Conservation (phyloP, 2,329 filamentous ascomycete genomes). For the Verticillium albo-atrum region DNA sequence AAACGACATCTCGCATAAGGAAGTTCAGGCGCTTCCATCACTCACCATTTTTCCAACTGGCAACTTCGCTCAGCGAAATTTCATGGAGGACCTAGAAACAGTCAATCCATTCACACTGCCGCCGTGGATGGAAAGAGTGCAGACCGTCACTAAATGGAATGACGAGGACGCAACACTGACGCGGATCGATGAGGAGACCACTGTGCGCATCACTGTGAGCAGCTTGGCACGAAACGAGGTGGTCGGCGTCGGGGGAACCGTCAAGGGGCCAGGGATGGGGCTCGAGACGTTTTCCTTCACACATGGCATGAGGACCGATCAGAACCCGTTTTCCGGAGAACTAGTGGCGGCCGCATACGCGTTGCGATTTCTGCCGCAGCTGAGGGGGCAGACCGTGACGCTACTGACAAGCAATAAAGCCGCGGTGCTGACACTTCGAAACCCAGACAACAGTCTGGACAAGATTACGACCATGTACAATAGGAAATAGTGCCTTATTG, state of each 20-base stretch:
- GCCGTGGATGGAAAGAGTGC: slow-evolving; percentile 5
- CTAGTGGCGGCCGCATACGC: slow-evolving; percentile 13
- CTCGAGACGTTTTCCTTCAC: slow-evolving; percentile 13
- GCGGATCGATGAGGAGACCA: neutral
- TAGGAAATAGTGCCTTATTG: too few species aligned
- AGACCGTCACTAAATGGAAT: slow-evolving; percentile 4
- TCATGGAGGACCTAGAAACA: slow-evolving; percentile 6
- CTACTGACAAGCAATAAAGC: slow-evolving; percentile 13
- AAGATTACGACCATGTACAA: too few species aligned
- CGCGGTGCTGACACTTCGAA: slow-evolving; percentile 10
- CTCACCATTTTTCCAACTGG: neutral
- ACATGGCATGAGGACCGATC: slow-evolving; percentile 11
- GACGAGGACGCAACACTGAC: neutral
- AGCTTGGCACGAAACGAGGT: slow-evolving; percentile 12
- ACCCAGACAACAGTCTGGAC: slow-evolving; percentile 13
- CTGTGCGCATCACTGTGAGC: slow-evolving; percentile 10
- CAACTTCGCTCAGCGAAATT: slow-evolving; percentile 9
- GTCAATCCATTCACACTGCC: slow-evolving; percentile 9
- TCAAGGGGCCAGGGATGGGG: slow-evolving; percentile 3
- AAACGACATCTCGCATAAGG: neutral
- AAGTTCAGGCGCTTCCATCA: neutral
- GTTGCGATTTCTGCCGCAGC: slow-evolving; percentile 6
- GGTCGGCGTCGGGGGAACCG: slow-evolving; percentile 12
- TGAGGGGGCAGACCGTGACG: slow-evolving; percentile 5
- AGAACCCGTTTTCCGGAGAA: slow-evolving; percentile 14